Conservation (phyloP, 2,329 filamentous ascomycete genomes). For the Diaporthe citri region DNA sequence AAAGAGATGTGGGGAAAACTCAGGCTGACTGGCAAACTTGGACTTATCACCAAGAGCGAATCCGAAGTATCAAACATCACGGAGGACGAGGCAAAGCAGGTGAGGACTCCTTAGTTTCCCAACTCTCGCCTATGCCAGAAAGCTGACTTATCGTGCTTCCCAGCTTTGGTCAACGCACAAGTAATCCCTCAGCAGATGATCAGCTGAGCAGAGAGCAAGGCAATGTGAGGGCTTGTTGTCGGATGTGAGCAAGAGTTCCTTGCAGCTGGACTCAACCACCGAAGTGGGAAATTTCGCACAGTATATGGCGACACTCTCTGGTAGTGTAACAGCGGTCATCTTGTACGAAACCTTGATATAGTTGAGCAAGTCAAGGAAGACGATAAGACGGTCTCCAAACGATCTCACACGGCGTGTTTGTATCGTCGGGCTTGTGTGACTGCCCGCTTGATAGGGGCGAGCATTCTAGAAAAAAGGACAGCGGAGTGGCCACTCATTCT, state of each 20-base stretch:
- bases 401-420: neutral
- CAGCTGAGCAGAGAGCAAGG: neutral
- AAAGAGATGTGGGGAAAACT: slow-evolving; percentile 86
- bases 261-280: neutral
- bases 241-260: neutral
- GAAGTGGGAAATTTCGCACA: neutral
- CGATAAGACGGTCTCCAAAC: neutral
- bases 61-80: slow-evolving; percentile 75
- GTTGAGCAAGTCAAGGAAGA: neutral
- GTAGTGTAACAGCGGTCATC: neutral
- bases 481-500: neutral
- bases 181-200: neutral
- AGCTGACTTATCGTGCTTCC: neutral
- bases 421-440: neutral
- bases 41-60: slow-evolving; percentile 76
- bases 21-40: slow-evolving; percentile 71
- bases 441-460: neutral
- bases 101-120: slow-evolving; percentile 45
- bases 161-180: slow-evolving; percentile 16
- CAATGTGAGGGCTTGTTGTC: neutral
- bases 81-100: slow-evolving; percentile 77
- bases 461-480: neutral
- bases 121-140: neutral
- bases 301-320: neutral
- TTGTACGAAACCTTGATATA: neutral